Evolutionary conservation across 257 asterid species (phyloP), one percentile per base, ranked within the genome.

Genomic region (Fraxinus pennsylvanica): DNA sequence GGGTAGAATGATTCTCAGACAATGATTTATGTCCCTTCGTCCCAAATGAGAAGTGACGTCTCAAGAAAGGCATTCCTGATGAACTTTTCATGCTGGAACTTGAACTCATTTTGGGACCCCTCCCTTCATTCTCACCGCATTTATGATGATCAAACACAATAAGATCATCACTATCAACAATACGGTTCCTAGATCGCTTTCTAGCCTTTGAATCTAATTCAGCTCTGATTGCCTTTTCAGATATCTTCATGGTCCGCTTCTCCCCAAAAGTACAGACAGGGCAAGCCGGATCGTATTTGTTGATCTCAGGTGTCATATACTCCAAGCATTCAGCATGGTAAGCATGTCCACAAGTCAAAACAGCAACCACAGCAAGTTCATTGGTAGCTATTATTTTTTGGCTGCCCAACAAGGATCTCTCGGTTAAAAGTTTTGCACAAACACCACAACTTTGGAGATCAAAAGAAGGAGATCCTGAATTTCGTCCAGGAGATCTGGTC

Each of bases 301-400:
- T 85, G 75, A 90, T 80, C 57, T 96, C 98, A 72, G 92, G 81
- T 4, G 99, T 93, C 99, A 93, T 90, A 74, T 83, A 86, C 86
- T 96, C 99, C 89, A 96, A 82, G 85, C 99, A 96, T 71, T 96
- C 99, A 10, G 94, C 93, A 81, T 96, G 99, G 86, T 89, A 93
- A 76, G 84, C 97, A 65, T 96, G 99, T 19, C 96, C 98, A 74
- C 99, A 96, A 13, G 83, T 89, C 77, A 96, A 82, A 75, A 96
- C 97, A 69, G 99, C 90, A 74, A 90, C 96, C 81, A 92, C 98
- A 38, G 96, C 87, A 52, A 96, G 86, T 81, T 96, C 99, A 63
- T 91, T 92, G 22, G 89, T 39, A 57, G 91, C 86, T 39, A 90
- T 86, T 7, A 92, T 78, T 39, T 91, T 93, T 73, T 88, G 97